Percentiles rank a stretch among this genome's conserved stretches.
These are phyloP conservation scores for Floccularia luteovirens DNA, from an alignment of 768 basidiomycete species.

Conservation along the genomic window DNA sequence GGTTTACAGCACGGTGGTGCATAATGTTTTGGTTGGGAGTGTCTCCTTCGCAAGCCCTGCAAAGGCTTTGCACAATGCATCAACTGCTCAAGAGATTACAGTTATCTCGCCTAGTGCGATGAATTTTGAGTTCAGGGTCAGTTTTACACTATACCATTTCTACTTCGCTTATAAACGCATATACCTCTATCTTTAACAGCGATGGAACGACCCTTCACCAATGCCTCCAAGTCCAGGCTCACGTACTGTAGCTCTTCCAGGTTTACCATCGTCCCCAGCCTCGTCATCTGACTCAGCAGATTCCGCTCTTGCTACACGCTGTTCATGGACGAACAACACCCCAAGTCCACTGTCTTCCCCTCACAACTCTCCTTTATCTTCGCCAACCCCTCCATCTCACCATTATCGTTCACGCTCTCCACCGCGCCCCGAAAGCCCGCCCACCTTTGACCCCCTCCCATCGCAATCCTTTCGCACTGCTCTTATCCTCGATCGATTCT, in stretches of 20 bases:
- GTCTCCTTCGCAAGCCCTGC: conserved; percentile 72
- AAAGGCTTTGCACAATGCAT: conserved; percentile 73
- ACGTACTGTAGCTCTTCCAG: conserved; percentile 17
- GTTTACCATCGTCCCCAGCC: conserved; percentile 20
- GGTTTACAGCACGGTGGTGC: conserved; percentile 70
- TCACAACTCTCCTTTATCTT: no score
- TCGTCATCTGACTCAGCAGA: conserved; percentile 17
- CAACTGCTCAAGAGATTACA: conserved; percentile 76
- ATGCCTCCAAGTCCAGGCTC: conserved; percentile 45
- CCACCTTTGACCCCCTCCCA: conserved; percentile 57
- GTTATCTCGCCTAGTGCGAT: conserved; percentile 56
- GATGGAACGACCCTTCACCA: conserved; percentile 64
- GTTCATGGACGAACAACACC: no score
- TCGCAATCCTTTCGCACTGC: conserved; percentile 68
- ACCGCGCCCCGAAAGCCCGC: no score
- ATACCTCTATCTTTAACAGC: conserved; percentile 23
- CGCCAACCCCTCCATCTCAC: no score
- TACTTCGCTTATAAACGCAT: background rate
- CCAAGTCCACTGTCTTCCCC: no score
- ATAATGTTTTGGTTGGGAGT: conserved; percentile 69
- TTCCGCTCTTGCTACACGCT: no score
- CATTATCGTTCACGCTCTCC: no score
- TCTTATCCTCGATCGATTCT: conserved; percentile 78
- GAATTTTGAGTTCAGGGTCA: conserved; percentile 47
- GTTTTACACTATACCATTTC: conserved; percentile 5